A percentile compares a stretch with the other conserved stretches of the same genome.
phyloP scores from a whole-genome alignment of 1,284 basidiomycete species.

The Meripilus lineatus region DNA sequence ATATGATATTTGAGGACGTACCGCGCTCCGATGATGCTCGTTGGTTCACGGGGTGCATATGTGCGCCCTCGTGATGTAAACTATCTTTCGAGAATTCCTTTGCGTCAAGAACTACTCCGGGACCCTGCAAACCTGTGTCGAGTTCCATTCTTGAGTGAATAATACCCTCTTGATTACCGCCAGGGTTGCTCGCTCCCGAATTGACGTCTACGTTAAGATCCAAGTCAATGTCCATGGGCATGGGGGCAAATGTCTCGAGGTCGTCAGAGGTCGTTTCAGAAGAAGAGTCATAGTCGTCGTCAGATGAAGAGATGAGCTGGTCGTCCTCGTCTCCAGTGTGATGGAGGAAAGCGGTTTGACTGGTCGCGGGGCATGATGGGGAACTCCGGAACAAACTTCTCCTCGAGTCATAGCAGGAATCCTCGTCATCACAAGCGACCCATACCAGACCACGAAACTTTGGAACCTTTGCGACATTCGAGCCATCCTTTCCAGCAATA shows the following conservation, averaged over 20 bases:
- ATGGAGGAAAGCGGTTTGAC: neutral
- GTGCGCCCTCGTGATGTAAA: slow-evolving; percentile 18
- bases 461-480: slow-evolving; percentile 23
- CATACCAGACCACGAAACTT: slow-evolving; percentile 64
- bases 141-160: slow-evolving; percentile 12
- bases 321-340: neutral
- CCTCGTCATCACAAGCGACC: slow-evolving; percentile 68
- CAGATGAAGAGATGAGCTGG: slow-evolving; percentile 22
- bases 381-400: slow-evolving; percentile 10
- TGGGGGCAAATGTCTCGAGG: slow-evolving; percentile 25
- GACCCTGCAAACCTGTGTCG: slow-evolving; percentile 11
- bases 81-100: too few relatives aligned
- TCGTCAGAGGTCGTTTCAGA: slow-evolving; percentile 29
- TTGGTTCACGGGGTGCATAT: slow-evolving; percentile 52
- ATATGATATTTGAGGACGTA: neutral
- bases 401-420: slow-evolving; percentile 18
- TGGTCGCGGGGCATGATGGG: too few relatives aligned
- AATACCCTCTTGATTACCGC: slow-evolving; percentile 3
- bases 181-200: slow-evolving; percentile 22
- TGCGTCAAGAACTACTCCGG: slow-evolving; percentile 13
- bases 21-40: slow-evolving; percentile 18
- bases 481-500: slow-evolving; percentile 2
- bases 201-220: slow-evolving; percentile 28
- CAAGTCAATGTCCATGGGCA: slow-evolving; percentile 25
- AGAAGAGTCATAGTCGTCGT: slow-evolving; percentile 29